phyloP scores from a whole-genome alignment of 148 eudicot species.

The Spergularia bocconei region DNA sequence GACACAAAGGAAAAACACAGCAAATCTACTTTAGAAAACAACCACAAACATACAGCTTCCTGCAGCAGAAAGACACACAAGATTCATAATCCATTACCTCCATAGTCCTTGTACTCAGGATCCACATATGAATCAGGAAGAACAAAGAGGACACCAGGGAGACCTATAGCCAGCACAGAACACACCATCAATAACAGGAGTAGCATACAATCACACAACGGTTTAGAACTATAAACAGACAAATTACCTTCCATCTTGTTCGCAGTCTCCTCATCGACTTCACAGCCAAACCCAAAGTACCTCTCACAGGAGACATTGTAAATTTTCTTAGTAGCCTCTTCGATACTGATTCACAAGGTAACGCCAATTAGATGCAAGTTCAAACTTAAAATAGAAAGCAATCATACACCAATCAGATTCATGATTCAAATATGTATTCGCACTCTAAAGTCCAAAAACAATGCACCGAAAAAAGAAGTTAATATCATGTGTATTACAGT shows the following conservation, averaged over 20 bases:
- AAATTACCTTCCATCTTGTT: constrained; percentile 86
- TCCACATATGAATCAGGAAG: constrained; percentile 99
- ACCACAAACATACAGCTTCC: not conserved
- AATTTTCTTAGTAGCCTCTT: constrained; percentile 87
- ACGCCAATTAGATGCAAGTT: not conserved
- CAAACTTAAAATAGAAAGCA: not conserved
- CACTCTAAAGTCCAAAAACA: not conserved
- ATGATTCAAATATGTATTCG: not conserved
- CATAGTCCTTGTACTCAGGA: constrained; percentile 93
- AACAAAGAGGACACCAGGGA: constrained; percentile 90
- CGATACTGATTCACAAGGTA: constrained; percentile 46
- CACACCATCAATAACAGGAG: not conserved
- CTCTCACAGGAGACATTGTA: constrained; percentile 93
- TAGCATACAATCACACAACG: not conserved
- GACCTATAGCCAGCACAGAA: constrained; percentile 33
- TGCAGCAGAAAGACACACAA: not conserved
- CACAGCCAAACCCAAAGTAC: constrained; percentile 96
- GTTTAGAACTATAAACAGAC: not conserved
- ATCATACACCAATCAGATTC: not conserved
- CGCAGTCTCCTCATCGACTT: constrained; percentile 91
- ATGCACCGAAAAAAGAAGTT: no score
- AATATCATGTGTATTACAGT: not conserved
- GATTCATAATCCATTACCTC: constrained; percentile 47
- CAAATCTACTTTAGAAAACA: no score
- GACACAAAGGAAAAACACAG: no score